Evolutionary conservation across 495 filamentous ascomycete species (phyloP).

Genomic region (Darksidea phi): DNA sequence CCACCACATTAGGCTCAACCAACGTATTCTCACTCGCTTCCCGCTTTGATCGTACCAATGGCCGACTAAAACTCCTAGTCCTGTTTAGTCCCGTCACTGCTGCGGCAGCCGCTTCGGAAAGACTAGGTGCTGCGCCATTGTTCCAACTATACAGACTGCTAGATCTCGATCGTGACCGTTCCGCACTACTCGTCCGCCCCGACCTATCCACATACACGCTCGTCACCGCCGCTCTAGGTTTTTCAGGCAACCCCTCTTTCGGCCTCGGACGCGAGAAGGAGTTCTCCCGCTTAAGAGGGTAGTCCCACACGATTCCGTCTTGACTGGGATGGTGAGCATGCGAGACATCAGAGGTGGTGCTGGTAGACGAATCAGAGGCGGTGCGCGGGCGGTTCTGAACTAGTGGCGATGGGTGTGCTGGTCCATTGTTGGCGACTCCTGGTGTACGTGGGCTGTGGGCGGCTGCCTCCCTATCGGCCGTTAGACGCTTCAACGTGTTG

Average conservation of each 20-base stretch:
- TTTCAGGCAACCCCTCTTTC: neutral
- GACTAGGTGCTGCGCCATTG: neutral
- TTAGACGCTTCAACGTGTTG: constrained; percentile 7
- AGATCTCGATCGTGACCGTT: too few relatives aligned
- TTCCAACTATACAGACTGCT: neutral
- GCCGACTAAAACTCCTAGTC: too few relatives aligned
- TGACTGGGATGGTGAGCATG: neutral
- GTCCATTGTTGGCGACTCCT: too few relatives aligned
- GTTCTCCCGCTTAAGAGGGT: neutral
- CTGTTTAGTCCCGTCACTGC: neutral
- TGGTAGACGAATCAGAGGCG: neutral
- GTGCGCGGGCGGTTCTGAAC: neutral
- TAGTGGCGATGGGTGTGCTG: too few relatives aligned
- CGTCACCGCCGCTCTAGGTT: too few relatives aligned
- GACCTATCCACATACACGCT: too few relatives aligned
- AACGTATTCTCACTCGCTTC: neutral
- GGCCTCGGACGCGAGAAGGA: neutral
- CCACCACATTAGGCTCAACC: neutral
- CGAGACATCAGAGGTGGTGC: neutral
- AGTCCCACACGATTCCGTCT: neutral
- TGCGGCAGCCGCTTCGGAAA: neutral
- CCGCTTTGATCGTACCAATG: neutral
- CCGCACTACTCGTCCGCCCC: too few relatives aligned
- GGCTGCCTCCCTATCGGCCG: too few relatives aligned
- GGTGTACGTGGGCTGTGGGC: too few relatives aligned